A percentile compares a stretch with the other conserved stretches of the same genome.
Conservation (phyloP, 805 yeast genomes). For the Vanderwaltozyma verrucispora region DNA sequence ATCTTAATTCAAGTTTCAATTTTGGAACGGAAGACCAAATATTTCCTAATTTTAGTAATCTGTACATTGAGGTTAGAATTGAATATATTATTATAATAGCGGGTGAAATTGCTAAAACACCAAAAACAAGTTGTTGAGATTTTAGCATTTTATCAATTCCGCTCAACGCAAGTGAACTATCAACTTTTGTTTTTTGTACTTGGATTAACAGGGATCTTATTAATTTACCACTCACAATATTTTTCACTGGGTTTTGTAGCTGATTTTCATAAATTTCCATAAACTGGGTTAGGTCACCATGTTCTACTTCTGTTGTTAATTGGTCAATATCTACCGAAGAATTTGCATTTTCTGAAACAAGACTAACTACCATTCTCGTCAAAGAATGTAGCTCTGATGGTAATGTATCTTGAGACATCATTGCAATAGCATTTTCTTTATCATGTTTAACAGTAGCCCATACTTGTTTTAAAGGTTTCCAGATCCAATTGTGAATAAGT, state of each 20-base stretch:
- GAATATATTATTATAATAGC: conserved; percentile 50
- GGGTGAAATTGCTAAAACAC: conserved; percentile 83
- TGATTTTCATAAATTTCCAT: conserved; percentile 75
- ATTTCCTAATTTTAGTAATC: conserved; percentile 16
- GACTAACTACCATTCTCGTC: conserved; percentile 76
- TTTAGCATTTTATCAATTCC: conserved; percentile 86
- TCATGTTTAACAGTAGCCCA: conserved; percentile 79
- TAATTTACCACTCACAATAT: conserved; percentile 55
- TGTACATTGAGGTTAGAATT: conserved; percentile 27
- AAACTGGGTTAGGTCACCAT: conserved; percentile 72
- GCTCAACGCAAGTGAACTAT: conserved; percentile 77
- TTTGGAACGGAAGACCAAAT: conserved; percentile 19
- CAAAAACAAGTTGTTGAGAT: conserved; percentile 91
- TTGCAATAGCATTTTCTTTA: conserved; percentile 57
- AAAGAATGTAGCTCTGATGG: conserved; percentile 69
- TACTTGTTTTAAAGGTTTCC: conserved; percentile 63
- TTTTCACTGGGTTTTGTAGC: conserved; percentile 56
- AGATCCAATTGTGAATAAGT: conserved; percentile 74
- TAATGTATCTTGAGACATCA: conserved; percentile 70
- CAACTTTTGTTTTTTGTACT: conserved; percentile 93
- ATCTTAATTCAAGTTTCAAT: conserved; percentile 16
- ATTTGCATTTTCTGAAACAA: conserved; percentile 15
- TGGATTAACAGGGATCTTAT: conserved; percentile 75
- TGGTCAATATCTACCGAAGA: conserved; percentile 14
- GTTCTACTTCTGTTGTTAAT: conserved; percentile 37